Base-by-base conservation (phyloP, 441 rosid genomes). In the Flueggea neowawraea region DNA sequence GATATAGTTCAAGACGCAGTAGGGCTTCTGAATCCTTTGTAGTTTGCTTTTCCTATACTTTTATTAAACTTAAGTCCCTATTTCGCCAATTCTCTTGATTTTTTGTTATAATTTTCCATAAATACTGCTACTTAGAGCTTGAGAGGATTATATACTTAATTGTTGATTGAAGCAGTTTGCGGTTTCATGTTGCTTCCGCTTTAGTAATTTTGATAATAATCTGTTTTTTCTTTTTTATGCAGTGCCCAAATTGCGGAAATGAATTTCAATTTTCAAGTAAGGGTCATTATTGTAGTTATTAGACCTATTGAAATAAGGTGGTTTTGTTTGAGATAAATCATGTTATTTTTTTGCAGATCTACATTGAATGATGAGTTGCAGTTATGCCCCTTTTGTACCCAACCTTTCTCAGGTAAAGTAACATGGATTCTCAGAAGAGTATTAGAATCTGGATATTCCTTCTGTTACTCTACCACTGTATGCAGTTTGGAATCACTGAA, bases 171-270 rank as follows among this genome's bases (percentile, higher is more conserved):
- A 22, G 13, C 6, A 0, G 48, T 41, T 32, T 16, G 33, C 22
- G 36, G 60, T 13, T 31, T 33, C 15, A 33, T 57, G 33, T 47
- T n/a, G 13, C 59, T 56, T n/a, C 48, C 8, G 4, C 17, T 10
- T 45, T n/a, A 31, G 10, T 28, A 45, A 57, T 50, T 56, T 22
- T 22, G 67, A 47, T 12, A 68, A 17, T 43, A 33, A 52, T 58
- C 33, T 53, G 39, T 44, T 44, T 31, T 51, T n/a, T n/a, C n/a
- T n/a, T 61, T n/a, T 78, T n/a, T n/a, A n/a, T n/a, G 80, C 80
- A 88, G 97, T 90, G 97, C 77, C 94, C 97, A 8, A 88, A 88
- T 79, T 93, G 98, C 44, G 94, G 97, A 76, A 82, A 92, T 43
- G 89, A 84, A 12, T 92, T 92, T 70, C 94, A 88, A 75, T 88